phyloP scores from a whole-genome alignment of 164 flowering plant species.

The Aristolochia fimbriata region DNA sequence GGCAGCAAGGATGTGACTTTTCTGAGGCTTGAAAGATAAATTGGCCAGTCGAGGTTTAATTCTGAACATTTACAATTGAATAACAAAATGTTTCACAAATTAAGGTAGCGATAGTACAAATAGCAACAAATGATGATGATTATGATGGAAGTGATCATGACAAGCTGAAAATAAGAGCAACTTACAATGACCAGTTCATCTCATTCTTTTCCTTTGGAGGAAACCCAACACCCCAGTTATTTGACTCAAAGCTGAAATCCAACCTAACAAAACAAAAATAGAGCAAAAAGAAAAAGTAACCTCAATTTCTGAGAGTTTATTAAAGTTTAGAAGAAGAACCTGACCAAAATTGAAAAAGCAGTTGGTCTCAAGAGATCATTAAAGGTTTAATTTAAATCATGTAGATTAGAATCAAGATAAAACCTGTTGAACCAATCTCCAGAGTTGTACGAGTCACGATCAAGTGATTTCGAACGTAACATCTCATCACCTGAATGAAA shows the following conservation, averaged over 20 bases:
- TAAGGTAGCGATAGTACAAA: background rate
- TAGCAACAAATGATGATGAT: background rate
- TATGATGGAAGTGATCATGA: background rate
- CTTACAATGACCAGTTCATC: conserved; percentile 85
- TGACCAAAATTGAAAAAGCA: no score
- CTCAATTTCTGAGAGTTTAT: no score
- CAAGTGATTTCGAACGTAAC: conserved; percentile 91
- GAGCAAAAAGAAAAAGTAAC: background rate
- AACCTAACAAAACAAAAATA: conserved; percentile 51
- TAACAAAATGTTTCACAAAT: conserved; percentile 1
- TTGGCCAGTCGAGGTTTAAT: conserved; percentile 76
- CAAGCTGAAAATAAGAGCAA: background rate
- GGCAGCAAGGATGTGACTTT: conserved; percentile 64
- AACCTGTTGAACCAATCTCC: conserved; percentile 99
- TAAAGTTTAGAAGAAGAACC: no score
- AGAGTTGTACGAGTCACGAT: conserved; percentile 96
- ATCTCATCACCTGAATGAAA: conserved; percentile 94
- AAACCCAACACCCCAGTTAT: conserved; percentile 96
- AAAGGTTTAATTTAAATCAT: no score
- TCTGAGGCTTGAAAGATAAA: conserved; percentile 73
- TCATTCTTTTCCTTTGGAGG: conserved; percentile 88
- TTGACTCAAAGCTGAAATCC: conserved; percentile 69
- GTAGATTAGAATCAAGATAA: no score
- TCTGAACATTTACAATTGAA: conserved; percentile 23
- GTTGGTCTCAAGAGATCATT: no score